Evolutionary conservation across 2,329 filamentous ascomycete species (phyloP).

Genomic region (Aureobasidium namibiae): DNA sequence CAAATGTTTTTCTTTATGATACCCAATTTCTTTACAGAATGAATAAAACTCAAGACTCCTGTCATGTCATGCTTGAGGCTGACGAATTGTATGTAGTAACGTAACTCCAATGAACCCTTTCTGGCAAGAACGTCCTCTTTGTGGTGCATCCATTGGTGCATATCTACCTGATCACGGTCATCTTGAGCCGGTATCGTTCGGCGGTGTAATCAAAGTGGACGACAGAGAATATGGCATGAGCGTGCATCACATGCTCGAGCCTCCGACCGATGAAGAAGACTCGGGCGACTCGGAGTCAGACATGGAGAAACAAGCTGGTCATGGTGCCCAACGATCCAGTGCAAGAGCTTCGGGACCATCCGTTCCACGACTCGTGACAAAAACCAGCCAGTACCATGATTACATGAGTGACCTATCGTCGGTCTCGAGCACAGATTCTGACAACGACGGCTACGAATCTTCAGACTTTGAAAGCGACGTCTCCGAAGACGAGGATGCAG

Average conservation of each 20-base stretch:
- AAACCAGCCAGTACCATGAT: conserved; percentile 41
- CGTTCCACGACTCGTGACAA: conserved; percentile 10
- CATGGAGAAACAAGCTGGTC: conserved; percentile 33
- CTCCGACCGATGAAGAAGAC: conserved; percentile 46
- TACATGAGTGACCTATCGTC: conserved; percentile 18
- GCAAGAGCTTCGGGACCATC: conserved; percentile 18
- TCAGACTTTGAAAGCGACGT: conserved; percentile 29
- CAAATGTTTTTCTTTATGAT: background rate
- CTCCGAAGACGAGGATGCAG: conserved; percentile 25
- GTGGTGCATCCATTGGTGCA: conserved; percentile 87
- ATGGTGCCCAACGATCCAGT: conserved; percentile 9
- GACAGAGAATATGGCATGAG: conserved; percentile 80
- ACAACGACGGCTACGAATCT: conserved; percentile 40
- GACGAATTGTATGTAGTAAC: conserved; percentile 8
- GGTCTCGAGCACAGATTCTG: conserved; percentile 29
- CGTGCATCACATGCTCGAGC: conserved; percentile 90
- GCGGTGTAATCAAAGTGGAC: conserved; percentile 78
- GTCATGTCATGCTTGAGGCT: conserved; percentile 10
- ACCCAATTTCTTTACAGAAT: background rate
- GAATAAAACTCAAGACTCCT: background rate
- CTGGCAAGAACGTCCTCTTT: conserved; percentile 70
- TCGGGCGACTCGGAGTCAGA: conserved; percentile 33
- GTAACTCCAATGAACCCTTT: conserved; percentile 49
- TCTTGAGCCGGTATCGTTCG: conserved; percentile 82
- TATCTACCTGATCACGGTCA: conserved; percentile 72